Evolutionary conservation across 225 moss, liverwort and hornwort species (phyloP).

Genomic region (Polytrichum commune): DNA sequence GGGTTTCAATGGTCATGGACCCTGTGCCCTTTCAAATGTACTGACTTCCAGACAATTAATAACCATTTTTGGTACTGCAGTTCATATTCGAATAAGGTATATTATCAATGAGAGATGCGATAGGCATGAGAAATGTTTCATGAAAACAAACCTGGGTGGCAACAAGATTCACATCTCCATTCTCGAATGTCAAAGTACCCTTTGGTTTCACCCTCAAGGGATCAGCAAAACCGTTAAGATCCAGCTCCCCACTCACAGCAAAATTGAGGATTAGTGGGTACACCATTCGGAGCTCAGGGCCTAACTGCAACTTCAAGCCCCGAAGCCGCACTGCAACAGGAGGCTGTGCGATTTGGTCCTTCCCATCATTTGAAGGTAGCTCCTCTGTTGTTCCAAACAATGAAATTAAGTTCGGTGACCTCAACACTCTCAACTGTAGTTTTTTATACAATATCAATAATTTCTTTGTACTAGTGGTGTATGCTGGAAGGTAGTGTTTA

Average conservation of each 20-base stretch:
- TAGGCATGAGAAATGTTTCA: too few relatives aligned
- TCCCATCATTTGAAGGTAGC: slow-evolving; percentile 59
- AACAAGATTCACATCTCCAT: slow-evolving; percentile 98
- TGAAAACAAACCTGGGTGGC: slow-evolving; percentile 83
- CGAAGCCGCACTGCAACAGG: slow-evolving; percentile 73
- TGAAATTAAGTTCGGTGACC: not conserved
- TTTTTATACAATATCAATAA: too few relatives aligned
- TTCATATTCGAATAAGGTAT: too few relatives aligned
- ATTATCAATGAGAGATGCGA: too few relatives aligned
- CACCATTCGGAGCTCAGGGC: slow-evolving; percentile 98
- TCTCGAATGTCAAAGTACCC: slow-evolving; percentile 95
- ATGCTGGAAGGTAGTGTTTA: too few relatives aligned
- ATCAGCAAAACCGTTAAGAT: slow-evolving; percentile 93
- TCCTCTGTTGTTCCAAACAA: slow-evolving; percentile 39
- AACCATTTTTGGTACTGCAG: too few relatives aligned
- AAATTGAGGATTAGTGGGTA: slow-evolving; percentile 98
- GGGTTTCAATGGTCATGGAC: too few relatives aligned
- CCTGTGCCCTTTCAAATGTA: too few relatives aligned
- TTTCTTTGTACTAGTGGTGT: too few relatives aligned
- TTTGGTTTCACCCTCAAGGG: slow-evolving; percentile 77
- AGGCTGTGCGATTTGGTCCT: slow-evolving; percentile 51
- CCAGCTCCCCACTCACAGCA: slow-evolving; percentile 95
- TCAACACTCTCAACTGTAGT: too few relatives aligned
- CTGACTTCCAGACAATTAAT: too few relatives aligned
- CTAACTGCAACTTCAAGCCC: slow-evolving; percentile 76